Base-by-base conservation (phyloP, 495 filamentous ascomycete genomes). In the Penicillium nucicola region DNA sequence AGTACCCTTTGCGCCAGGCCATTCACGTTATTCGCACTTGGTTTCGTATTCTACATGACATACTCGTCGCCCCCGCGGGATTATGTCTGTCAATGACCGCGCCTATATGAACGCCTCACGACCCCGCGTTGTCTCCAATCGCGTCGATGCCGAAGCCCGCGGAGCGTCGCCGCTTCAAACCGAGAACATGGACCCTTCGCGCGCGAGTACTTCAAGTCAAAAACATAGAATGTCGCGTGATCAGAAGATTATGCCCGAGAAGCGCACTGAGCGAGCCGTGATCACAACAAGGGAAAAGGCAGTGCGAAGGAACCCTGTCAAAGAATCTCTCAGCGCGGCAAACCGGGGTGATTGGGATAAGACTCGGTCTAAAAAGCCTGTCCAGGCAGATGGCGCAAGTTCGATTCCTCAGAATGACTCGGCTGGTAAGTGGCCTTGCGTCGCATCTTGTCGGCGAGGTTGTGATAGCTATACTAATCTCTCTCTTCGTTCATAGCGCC, bases 271-370 rank as follows among this genome's bases (percentile, higher is more conserved):
- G 44, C 67, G 73, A 17, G 55, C 64, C 20, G 77, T 81, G 48
- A 67, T 87, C 42, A 84, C 86, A 10, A 85, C 81, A 7, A 78
- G 78, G 54, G 86, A 90, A 53, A 85, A 77, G 36, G 54, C 84
- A 11, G 68, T 79, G 55, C 76, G 84, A 15, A 78, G 77, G 62
- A 90, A 85, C 56, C 83, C 87, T 6, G 76, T 84, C 44, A 85
- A 86, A 64, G 77, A 81, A 35, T 64, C 78, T 1, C 71, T 65
- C 32, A 72, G 58, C 48, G 67, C 69, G 42, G 56, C 69, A 18
- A 77, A 66, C 42, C 56, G 72, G 42, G 57, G 58, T 50, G 58
- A 83, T 63, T 60, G 69, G 65, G 70, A 80, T 36, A 70, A 65
- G 32, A 66, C 55, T 60, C 69, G 57, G 30, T 67, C 50, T 66